phyloP scores from a whole-genome alignment of 148 eudicot genomes.

The Vaccinium corymbosum region DNA sequence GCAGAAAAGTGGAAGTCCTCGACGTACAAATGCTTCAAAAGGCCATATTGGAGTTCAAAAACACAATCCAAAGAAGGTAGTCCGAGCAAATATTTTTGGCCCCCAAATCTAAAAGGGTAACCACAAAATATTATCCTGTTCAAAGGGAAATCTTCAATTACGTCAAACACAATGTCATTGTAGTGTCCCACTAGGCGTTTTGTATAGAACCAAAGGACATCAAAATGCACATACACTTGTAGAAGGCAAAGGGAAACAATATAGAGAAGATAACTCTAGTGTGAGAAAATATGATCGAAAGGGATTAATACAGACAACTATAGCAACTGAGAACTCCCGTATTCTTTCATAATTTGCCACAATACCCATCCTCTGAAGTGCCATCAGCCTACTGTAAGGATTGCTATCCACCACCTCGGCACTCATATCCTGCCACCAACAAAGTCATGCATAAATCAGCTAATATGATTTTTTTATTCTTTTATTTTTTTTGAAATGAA shows the following conservation, averaged over 20 bases:
- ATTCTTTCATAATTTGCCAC: slow-evolving; percentile 93
- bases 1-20: neutral
- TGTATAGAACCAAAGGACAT: neutral
- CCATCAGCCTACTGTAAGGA: slow-evolving; percentile 97
- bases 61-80: neutral
- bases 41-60: neutral
- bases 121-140: neutral
- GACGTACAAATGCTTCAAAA: neutral
- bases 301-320: slow-evolving; percentile 66
- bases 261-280: neutral
- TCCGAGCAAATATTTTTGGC: neutral
- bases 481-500: too few relatives aligned
- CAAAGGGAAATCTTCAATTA: neutral
- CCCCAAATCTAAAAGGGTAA: neutral
- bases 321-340: slow-evolving; percentile 88
- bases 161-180: neutral
- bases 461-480: neutral
- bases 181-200: neutral
- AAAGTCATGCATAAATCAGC: slow-evolving; percentile 19
- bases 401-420: slow-evolving; percentile 96
- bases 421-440: slow-evolving; percentile 77
- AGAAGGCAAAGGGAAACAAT: neutral
- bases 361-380: slow-evolving; percentile 98
- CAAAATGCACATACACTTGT: neutral
- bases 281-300: slow-evolving; percentile 8